phyloP scores from a whole-genome alignment of 495 filamentous ascomycete genomes.

The Penicillium cosmopolitanum region DNA sequence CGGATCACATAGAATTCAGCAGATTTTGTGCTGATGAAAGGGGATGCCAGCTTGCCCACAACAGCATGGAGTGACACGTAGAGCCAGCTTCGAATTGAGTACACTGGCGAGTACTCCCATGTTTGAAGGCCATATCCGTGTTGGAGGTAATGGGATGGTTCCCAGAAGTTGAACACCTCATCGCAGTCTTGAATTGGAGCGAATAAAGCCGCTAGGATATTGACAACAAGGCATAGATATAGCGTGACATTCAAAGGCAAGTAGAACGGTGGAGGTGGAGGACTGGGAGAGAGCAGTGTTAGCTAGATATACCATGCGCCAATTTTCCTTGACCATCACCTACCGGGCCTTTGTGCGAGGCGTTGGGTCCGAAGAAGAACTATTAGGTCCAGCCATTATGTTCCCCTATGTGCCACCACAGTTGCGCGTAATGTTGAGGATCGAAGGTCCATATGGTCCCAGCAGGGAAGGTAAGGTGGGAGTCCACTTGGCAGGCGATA shows the following conservation, averaged over 20 bases:
- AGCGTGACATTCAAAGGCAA: conserved; percentile 75
- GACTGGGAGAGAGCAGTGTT: conserved; percentile 32
- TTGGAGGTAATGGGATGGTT: conserved; percentile 91
- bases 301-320: conserved; percentile 11
- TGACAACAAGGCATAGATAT: conserved; percentile 73
- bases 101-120: conserved; percentile 98
- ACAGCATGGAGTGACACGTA: conserved; percentile 86
- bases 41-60: conserved; percentile 63
- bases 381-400: conserved; percentile 18
- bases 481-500: conserved; percentile 18
- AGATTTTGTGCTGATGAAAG: conserved; percentile 61
- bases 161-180: conserved; percentile 99
- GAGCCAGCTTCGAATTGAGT: conserved; percentile 93
- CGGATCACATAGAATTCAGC: conserved; percentile 89
- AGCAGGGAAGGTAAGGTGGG: too few species aligned
- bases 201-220: conserved; percentile 76
- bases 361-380: conserved; percentile 5
- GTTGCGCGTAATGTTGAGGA: background rate
- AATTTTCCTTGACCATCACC: background rate
- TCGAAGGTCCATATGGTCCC: too few species aligned
- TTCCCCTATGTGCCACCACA: background rate
- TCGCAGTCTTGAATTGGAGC: conserved; percentile 98
- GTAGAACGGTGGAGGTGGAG: conserved; percentile 60
- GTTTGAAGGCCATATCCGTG: conserved; percentile 95
- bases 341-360: conserved; percentile 41